Evolutionary conservation across 2,329 filamentous ascomycete species (phyloP).

Genomic region (Colletotrichum acutatum): DNA sequence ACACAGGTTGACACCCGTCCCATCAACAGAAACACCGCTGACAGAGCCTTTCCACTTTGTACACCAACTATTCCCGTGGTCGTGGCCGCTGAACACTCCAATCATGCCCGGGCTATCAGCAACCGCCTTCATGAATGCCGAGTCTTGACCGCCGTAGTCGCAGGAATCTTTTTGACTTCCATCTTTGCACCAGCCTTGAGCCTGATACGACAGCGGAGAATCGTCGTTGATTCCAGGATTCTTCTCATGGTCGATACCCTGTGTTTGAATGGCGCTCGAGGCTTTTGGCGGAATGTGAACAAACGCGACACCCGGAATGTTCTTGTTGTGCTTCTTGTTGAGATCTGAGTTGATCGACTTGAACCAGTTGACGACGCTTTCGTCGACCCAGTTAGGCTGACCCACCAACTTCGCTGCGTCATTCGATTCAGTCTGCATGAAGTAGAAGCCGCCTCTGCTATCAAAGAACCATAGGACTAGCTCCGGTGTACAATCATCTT

Average conservation of each 20-base stretch:
- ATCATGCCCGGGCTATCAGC: conserved; percentile 64
- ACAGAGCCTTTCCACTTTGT: conserved; percentile 57
- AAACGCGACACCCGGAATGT: conserved; percentile 58
- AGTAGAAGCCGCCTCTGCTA: conserved; percentile 66
- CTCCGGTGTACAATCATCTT: conserved; percentile 48
- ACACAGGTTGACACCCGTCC: conserved; percentile 60
- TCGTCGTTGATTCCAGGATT: conserved; percentile 59
- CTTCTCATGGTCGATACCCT: conserved; percentile 48
- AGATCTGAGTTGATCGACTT: conserved; percentile 45
- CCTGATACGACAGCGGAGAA: conserved; percentile 53
- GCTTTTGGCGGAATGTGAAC: conserved; percentile 61
- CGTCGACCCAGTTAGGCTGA: conserved; percentile 58
- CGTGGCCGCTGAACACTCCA: conserved; percentile 72
- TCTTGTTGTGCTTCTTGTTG: conserved; percentile 43
- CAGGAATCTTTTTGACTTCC: conserved; percentile 51
- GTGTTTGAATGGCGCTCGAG: conserved; percentile 51
- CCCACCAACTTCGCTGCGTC: conserved; percentile 40
- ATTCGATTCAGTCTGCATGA: conserved; percentile 45
- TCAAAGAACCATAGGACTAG: conserved; percentile 80
- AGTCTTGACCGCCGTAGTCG: conserved; percentile 62
- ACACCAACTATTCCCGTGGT: conserved; percentile 73
- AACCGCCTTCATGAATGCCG: conserved; percentile 72
- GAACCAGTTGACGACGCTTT: conserved; percentile 58
- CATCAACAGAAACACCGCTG: conserved; percentile 47
- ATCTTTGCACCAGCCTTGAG: conserved; percentile 55